Base-by-base conservation (phyloP, 257 asterid genomes). In the Solanum gracilifrons region DNA sequence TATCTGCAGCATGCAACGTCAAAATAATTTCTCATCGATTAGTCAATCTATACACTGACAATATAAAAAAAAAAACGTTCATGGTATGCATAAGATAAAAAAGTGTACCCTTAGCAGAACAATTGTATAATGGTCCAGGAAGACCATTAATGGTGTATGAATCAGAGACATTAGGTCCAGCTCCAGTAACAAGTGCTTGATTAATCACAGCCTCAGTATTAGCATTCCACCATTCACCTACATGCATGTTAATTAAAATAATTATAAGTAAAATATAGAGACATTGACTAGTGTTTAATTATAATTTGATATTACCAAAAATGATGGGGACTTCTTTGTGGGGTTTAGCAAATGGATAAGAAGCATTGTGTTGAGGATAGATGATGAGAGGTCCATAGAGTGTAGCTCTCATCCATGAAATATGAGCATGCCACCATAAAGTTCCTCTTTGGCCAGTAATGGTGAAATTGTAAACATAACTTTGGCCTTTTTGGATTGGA, bases 221-320 rank as follows among this genome's bases (percentile, higher is more conserved):
- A 48, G 91, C 90, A 74, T 93, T 95, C 91, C 92, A 93, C 98
- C 95, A 92, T 69, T 95, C 95, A 55, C 98, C 95, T 95, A 85
- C n/a, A 37, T 18, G 41, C 31, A 82, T 29, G 13, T 41, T 82
- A 82, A 29, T 18, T 80, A 46, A 69, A 29, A 76, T 36, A 46
- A 37, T 74, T 74, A 35, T 0, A 10, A 35, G 20, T 74, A 79
- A 29, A 46, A 18, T 27, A 43, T 2, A 39, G 20, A 37, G 58
- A 11, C 31, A 77, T 21, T 74, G 66, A 46, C 11, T 43, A 0
- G 13, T 46, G n/a, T 27, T 27, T n/a, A n/a, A 29, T 29, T 43
- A 58, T 51, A 13, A 32, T 86, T 74, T 69, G 41, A 64, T 20
- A 16, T 83, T 89, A 95, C 98, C 97, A 11, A 95, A 92, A 12